Evolutionary conservation across 805 yeast species (phyloP).

Genomic region (Hanseniaspora valbyensis): DNA sequence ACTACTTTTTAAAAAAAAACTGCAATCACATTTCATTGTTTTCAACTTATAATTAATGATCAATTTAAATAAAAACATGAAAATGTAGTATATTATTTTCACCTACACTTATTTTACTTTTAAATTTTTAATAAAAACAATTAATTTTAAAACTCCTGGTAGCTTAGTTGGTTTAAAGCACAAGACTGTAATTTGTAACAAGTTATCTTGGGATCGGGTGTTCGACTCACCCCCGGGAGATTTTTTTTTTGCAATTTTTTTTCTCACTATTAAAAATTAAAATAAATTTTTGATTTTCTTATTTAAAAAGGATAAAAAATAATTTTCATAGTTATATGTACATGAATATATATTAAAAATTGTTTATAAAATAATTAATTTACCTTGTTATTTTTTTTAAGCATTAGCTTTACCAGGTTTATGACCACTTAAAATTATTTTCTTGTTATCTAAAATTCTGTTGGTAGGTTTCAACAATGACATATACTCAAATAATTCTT

Average conservation of each 20-base stretch:
- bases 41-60: no score
- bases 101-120: no score
- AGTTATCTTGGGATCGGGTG: constrained; percentile 17
- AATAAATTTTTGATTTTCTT: no score
- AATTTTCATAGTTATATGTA: no score
- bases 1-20: no score
- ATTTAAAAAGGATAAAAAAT: neutral
- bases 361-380: neutral
- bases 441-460: constrained; percentile 8
- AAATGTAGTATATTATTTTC: no score
- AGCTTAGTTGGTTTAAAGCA: constrained; percentile 16
- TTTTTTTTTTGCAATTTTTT: constrained; percentile 5
- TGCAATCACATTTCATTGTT: no score
- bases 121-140: no score
- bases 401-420: constrained; percentile 1
- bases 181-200: constrained; percentile 15
- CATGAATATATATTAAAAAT: neutral
- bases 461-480: constrained; percentile 3
- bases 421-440: constrained; percentile 6
- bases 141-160: constrained; percentile 9
- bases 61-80: no score
- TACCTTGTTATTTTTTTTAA: neutral
- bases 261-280: neutral
- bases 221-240: constrained; percentile 17
- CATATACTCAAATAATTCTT: constrained; percentile 12